These are phyloP conservation scores for Orbilia brochopaga DNA, from an alignment of 2,329 filamentous ascomycete genomes.

Conservation along the genomic window DNA sequence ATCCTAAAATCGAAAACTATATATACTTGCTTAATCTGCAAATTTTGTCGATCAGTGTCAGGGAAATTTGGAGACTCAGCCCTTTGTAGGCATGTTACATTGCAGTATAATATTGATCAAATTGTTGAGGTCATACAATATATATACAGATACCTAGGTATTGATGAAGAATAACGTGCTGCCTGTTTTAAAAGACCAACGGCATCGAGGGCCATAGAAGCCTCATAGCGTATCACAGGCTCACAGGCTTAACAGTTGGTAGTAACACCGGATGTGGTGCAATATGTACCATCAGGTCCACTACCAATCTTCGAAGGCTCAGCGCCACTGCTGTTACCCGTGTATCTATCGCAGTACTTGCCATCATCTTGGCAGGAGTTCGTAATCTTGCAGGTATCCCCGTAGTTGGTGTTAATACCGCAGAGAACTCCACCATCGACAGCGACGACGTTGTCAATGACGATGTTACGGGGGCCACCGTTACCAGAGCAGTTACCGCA, in stretches of 20 bases:
- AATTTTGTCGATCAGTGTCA: too few species aligned
- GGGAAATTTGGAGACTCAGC: too few species aligned
- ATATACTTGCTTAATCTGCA: too few species aligned
- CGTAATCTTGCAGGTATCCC: conserved; percentile 60
- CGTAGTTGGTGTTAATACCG: conserved; percentile 64
- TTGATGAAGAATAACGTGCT: too few species aligned
- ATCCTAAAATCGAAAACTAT: too few species aligned
- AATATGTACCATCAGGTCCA: conserved; percentile 57
- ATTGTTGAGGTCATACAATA: too few species aligned
- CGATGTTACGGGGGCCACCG: conserved; percentile 59
- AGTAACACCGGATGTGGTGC: conserved; percentile 50
- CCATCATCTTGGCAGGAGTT: conserved; percentile 57
- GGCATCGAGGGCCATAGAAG: too few species aligned
- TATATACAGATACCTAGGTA: too few species aligned
- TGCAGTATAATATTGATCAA: too few species aligned
- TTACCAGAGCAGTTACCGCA: conserved; percentile 63
- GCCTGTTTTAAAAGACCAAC: too few species aligned
- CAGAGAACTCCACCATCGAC: conserved; percentile 59
- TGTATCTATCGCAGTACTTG: conserved; percentile 57
- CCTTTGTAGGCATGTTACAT: too few species aligned
- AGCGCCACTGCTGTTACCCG: conserved; percentile 57
- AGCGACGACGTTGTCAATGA: conserved; percentile 60
- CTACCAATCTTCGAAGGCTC: conserved; percentile 58
- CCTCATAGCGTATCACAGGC: too few species aligned
- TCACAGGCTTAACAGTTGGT: conserved; percentile 24